Base-by-base conservation (phyloP, 345 rosid genomes). In the Anacardium occidentale region DNA sequence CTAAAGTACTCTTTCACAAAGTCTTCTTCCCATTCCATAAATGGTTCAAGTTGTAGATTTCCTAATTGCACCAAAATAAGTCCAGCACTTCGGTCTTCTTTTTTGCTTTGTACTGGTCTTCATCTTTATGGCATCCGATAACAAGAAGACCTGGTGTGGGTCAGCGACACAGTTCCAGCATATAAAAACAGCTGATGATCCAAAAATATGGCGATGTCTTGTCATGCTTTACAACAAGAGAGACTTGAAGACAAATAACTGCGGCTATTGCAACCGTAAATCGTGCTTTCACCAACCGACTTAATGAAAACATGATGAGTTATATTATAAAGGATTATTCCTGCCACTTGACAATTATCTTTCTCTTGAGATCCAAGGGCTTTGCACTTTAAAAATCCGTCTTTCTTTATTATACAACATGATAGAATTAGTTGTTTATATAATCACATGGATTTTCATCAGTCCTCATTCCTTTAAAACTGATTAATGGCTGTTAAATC, bases 31-130 rank as follows among this genome's bases (percentile, higher is more conserved):
- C 3, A 51, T 9, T 26, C 3, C 3, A 25, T 20, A 18, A 20
- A 54, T n/a, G 61, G n/a, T 68, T 20, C 20, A 6, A 37, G 44
- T 32, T 68, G 53, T 52, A 60, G 26, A 66, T 66, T 50, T 51
- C 58, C 8, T 25, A 66, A 25, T 25, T 22, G 37, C 42, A 24
- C 9, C 57, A 24, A 50, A 26, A 66, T 56, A 66, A 64, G 45
- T 24, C 68, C 55, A 64, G 13, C 10, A 3, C 68, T 64, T 64
- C 22, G 6, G 54, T 44, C 2, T 18, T 42, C 53, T 64, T n/a
- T 21, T 37, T 44, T 7, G 22, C 21, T 45, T 22, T 10, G 21
- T n/a, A n/a, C 5, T 44, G 29, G 13, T 64, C 40, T 13, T 47
- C 22, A 9, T 7, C 2, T 7, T 15, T 65, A n/a, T 63, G 10